Evolutionary conservation across 225 moss, liverwort and hornwort genomes (phyloP).

Genomic region (Pseudoscleropodium purum): DNA sequence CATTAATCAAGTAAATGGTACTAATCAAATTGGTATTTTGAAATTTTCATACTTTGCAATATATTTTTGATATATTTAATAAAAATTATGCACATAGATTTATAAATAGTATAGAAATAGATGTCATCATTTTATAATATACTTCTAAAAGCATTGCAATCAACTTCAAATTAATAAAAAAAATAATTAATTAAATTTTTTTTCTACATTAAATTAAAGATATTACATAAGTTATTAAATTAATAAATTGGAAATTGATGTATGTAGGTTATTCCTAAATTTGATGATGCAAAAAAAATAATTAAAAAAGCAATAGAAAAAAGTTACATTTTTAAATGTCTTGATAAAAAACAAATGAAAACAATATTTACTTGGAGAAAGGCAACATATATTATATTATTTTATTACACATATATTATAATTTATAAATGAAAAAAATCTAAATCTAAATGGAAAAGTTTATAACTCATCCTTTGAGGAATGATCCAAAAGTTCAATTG

Average conservation of each 20-base stretch:
- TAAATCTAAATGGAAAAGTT: not conserved
- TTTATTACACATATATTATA: not conserved
- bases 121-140: not conserved
- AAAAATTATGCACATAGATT: not conserved
- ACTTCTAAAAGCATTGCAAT: not conserved
- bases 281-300: slow-evolving; percentile 41
- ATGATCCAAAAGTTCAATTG: not conserved
- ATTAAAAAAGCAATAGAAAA: slow-evolving; percentile 49
- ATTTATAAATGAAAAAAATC: too few species aligned
- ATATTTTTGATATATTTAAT: too few species aligned
- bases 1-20: not conserved
- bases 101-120: not conserved
- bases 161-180: not conserved
- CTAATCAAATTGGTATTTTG: not conserved
- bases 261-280: slow-evolving; percentile 54
- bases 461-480: not conserved
- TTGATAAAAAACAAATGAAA: slow-evolving; percentile 63
- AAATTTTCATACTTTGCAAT: not conserved
- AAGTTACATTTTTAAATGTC: slow-evolving; percentile 65
- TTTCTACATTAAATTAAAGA: not conserved
- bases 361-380: not conserved
- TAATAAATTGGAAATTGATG: not conserved
- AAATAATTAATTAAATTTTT: too few species aligned
- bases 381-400: not conserved
- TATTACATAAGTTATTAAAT: not conserved